These are phyloP conservation scores for Alternaria triticimaculans DNA, from an alignment of 2,329 filamentous ascomycete species.

Conservation along the genomic window DNA sequence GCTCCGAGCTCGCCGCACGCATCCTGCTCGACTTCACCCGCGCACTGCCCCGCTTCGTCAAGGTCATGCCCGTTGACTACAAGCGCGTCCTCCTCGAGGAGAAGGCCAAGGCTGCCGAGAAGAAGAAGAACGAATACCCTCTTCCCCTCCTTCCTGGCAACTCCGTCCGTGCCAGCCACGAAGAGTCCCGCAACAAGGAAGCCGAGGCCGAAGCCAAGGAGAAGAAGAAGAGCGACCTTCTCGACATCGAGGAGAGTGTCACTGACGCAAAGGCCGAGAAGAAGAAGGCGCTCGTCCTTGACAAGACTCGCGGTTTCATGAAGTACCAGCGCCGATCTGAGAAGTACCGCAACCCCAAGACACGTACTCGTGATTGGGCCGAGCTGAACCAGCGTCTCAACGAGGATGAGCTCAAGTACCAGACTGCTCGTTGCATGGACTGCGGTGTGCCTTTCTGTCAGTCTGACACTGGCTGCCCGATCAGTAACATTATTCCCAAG, in stretches of 20 bases:
- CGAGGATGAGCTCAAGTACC: slow-evolving; percentile 95
- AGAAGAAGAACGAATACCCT: slow-evolving; percentile 83
- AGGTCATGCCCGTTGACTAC: slow-evolving; percentile 93
- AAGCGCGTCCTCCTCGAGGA: slow-evolving; percentile 90
- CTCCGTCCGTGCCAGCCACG: slow-evolving; percentile 60
- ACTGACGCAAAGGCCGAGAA: slow-evolving; percentile 85
- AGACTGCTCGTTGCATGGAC: slow-evolving; percentile 97
- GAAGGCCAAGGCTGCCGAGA: slow-evolving; percentile 81
- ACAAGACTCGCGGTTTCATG: slow-evolving; percentile 98
- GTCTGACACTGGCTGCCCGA: slow-evolving; percentile 93
- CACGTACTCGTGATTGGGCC: slow-evolving; percentile 89
- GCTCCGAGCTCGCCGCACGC: slow-evolving; percentile 90
- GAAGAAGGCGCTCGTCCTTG: slow-evolving; percentile 89
- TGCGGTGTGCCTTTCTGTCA: slow-evolving; percentile 98
- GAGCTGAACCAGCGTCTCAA: slow-evolving; percentile 87
- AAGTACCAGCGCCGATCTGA: slow-evolving; percentile 91
- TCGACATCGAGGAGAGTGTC: slow-evolving; percentile 90
- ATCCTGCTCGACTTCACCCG: slow-evolving; percentile 95
- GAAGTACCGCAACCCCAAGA: slow-evolving; percentile 87
- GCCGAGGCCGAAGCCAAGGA: slow-evolving; percentile 67
- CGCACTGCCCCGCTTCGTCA: slow-evolving; percentile 87
- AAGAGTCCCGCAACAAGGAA: slow-evolving; percentile 61
- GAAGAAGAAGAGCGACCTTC: slow-evolving; percentile 71
- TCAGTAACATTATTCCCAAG: slow-evolving; percentile 97
- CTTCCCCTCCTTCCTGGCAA: slow-evolving; percentile 77